Conservation (phyloP, 1,284 basidiomycete species). For the Nidula niveotomentosa region DNA sequence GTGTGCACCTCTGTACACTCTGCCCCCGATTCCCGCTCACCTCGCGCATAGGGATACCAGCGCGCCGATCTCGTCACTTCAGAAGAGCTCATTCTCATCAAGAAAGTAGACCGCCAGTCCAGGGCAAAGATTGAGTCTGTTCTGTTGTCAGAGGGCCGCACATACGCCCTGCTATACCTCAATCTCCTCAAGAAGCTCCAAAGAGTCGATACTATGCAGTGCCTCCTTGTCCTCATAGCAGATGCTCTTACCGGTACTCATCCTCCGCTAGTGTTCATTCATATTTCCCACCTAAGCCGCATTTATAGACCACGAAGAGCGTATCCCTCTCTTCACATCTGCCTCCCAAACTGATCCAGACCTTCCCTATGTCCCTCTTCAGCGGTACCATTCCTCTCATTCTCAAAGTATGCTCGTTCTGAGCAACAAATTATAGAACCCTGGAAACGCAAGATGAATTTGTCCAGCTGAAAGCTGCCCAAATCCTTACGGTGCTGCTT, state of each 20-base stretch:
- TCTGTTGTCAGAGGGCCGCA: constrained; percentile 75
- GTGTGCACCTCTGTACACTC: constrained; percentile 34
- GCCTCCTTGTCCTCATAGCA: constrained; percentile 87
- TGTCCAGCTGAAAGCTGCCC: constrained; percentile 85
- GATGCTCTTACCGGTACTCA: constrained; percentile 80
- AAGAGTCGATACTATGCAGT: constrained; percentile 93
- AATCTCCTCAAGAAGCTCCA: constrained; percentile 91
- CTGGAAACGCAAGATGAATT: constrained; percentile 92
- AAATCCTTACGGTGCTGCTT: constrained; percentile 87
- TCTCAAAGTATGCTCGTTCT: constrained; percentile 2
- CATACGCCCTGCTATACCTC: constrained; percentile 90
- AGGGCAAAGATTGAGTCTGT: constrained; percentile 72
- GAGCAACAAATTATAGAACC: constrained; percentile 42
- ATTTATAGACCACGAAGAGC: constrained; percentile 70
- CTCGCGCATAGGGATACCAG: constrained; percentile 78
- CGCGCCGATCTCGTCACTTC: constrained; percentile 88
- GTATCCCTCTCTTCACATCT: constrained; percentile 71
- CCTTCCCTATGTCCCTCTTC: constrained; percentile 81
- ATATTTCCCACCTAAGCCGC: background rate
- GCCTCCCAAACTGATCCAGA: constrained; percentile 68
- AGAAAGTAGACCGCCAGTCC: constrained; percentile 85
- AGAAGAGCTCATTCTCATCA: constrained; percentile 90
- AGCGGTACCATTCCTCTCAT: constrained; percentile 53
- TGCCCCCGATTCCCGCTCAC: constrained; percentile 8
- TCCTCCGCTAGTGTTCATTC: constrained; percentile 12